Base-by-base conservation (phyloP, 495 filamentous ascomycete species). In the Podospora appendiculata region DNA sequence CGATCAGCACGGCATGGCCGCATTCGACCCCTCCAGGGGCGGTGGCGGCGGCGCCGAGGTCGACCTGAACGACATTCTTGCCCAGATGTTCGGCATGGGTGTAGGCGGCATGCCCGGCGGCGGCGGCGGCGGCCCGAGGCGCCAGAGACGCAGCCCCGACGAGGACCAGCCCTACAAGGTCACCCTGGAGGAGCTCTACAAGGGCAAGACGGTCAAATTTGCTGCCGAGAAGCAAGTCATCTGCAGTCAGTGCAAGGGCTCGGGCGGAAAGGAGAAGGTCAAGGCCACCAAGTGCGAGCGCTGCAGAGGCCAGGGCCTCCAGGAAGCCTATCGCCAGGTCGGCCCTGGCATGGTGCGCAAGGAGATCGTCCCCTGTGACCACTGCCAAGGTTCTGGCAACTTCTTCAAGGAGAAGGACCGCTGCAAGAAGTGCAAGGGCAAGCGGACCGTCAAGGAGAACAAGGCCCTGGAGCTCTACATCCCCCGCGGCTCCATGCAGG, bases 341-440 rank as follows among this genome's bases (percentile, higher is more conserved):
- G 91, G 90, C 8, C 86, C 89, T 32, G 85, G 86, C 53, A 78
- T 96, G 55, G 79, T 93, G 41, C 89, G 89, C 6, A 85, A 86
- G 62, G 82, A 85, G 51, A 79, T 79, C 8, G 78, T 86, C 13
- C 60, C 79, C 12, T 98, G 93, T 71, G 79, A 81, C 54, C 79
- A 80, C 50, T 98, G 93, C 73, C 79, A 80, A 48, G 90, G 89
- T 12, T 80, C 85, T 12, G 93, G 93, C 12, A 81, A 82, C 51
- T 81, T 90, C 58, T 95, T 83, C 75, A 87, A 87, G 68, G 89
- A 93, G 56, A 96, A 96, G 75, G 93, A 98, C 55, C 86, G 87
- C 65, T 98, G 93, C 77, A 94, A 91, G 77, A 96, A 94, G 76
- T 98, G 94, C 80, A 96, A 96, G 72, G 93, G 93, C 43, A 83